phyloP scores from a whole-genome alignment of 2,329 filamentous ascomycete species.

The Passalora sequoiae region DNA sequence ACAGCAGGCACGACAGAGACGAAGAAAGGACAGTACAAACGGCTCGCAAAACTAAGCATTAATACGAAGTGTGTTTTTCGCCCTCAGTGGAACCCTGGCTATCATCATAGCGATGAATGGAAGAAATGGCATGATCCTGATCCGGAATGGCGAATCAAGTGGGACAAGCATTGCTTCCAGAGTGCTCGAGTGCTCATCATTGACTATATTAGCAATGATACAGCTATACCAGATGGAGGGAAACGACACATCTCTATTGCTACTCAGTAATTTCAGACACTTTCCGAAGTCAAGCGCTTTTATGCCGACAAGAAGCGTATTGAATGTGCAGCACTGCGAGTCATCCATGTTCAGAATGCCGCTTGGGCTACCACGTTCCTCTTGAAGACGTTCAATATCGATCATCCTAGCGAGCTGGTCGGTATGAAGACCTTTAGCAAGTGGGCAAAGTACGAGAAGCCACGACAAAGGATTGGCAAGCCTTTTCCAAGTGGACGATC shows the following conservation, averaged over 20 bases:
- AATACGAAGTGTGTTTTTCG: constrained; percentile 8
- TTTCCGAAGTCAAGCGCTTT: constrained; percentile 42
- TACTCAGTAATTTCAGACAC: constrained; percentile 45
- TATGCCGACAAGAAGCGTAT: constrained; percentile 38
- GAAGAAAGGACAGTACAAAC: not conserved
- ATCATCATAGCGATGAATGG: constrained; percentile 10
- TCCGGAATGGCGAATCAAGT: constrained; percentile 20
- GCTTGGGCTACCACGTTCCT: constrained; percentile 47
- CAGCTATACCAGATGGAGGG: constrained; percentile 21
- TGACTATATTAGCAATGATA: constrained; percentile 41
- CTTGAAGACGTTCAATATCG: constrained; percentile 50
- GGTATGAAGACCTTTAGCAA: constrained; percentile 45
- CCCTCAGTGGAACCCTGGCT: constrained; percentile 12
- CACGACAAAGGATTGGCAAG: constrained; percentile 46
- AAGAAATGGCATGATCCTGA: constrained; percentile 11
- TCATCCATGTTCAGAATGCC: constrained; percentile 50
- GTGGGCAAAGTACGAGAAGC: constrained; percentile 46
- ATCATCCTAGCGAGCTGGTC: constrained; percentile 42
- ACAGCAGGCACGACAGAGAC: not conserved
- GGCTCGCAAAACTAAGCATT: constrained; percentile 8
- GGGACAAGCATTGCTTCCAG: constrained; percentile 19
- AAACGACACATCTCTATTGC: constrained; percentile 39
- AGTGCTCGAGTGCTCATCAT: constrained; percentile 48
- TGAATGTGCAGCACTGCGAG: constrained; percentile 34
- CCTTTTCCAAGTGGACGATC: constrained; percentile 49